Conservation (phyloP, 2,329 filamentous ascomycete genomes). For the Hymenoscyphus fraxineus region DNA sequence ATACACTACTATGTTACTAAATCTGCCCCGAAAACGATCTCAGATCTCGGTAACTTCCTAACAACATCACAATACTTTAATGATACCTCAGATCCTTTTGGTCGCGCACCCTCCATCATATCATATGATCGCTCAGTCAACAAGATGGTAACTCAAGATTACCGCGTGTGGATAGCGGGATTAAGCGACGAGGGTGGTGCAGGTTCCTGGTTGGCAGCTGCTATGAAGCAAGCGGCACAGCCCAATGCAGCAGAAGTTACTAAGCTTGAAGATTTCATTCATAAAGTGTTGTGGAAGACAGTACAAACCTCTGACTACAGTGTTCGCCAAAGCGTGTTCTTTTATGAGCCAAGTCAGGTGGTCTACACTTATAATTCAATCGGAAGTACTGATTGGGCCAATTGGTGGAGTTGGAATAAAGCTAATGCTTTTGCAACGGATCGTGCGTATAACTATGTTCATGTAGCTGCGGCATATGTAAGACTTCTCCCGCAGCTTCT, state of each 20-base stretch:
- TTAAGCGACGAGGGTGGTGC: slow-evolving; percentile 58
- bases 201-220: slow-evolving; percentile 51
- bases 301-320: slow-evolving; percentile 46
- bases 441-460: slow-evolving; percentile 57
- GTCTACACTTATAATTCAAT: slow-evolving; percentile 43
- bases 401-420: slow-evolving; percentile 51
- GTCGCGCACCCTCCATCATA: slow-evolving; percentile 52
- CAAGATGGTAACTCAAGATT: slow-evolving; percentile 43
- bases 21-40: slow-evolving; percentile 40
- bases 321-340: slow-evolving; percentile 55
- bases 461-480: slow-evolving; percentile 51
- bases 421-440: slow-evolving; percentile 43
- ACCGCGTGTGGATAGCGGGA: slow-evolving; percentile 55
- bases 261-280: slow-evolving; percentile 52
- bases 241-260: slow-evolving; percentile 47
- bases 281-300: slow-evolving; percentile 46
- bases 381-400: slow-evolving; percentile 45
- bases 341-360: slow-evolving; percentile 46
- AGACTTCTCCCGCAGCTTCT: slow-evolving; percentile 37
- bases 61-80: slow-evolving; percentile 51
- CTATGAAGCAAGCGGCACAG: slow-evolving; percentile 51
- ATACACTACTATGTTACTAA: slow-evolving; percentile 56
- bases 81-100: slow-evolving; percentile 50
- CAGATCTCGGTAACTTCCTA: slow-evolving; percentile 50
- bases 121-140: slow-evolving; percentile 51